Base-by-base conservation (phyloP, 2,329 filamentous ascomycete genomes). In the Penicillium sp. region DNA sequence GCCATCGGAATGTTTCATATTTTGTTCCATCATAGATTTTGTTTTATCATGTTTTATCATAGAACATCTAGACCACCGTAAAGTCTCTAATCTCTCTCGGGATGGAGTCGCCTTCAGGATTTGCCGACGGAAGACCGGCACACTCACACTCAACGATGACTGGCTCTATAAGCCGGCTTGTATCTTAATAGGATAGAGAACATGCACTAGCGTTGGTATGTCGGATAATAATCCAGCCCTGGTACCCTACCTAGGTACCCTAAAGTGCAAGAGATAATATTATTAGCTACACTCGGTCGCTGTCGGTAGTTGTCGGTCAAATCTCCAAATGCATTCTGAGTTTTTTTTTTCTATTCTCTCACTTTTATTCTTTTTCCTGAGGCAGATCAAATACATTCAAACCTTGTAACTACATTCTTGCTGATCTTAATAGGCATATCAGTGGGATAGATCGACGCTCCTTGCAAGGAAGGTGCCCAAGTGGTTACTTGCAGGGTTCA, bases 81-180 rank as follows among this genome's bases (percentile, higher is more conserved):
- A 17, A 19, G 35, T 43, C 38, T 43, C 8, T 31, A 43, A 33
- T 10, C 37, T 33, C 51, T 19, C 41, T 51, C 38, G 62, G 62
- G 12, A 58, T 40, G 25, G n/a, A n/a, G 47, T 45, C 59, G 50
- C 57, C 45, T 40, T 53, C 23, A 25, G 23, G 19, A 27, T 64
- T 57, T 64, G 57, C 63, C 58, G 63, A 61, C 62, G 62, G 62
- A 65, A 65, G 43, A 58, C 40, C 64, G 63, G 63, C 62, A 64
- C 62, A 23, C 17, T 50, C 17, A 43, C 40, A 10, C 61, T 59
- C 29, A n/a, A 61, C 46, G 47, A 54, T 64, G 50, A 66, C 62
- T 66, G 64, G 62, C 40, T 58, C 52, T 35, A 21, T 40, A 45
- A 19, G 52, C 49, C 35, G 25, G 9, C 46, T 21, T n/a, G 17